These are phyloP conservation scores for Citrus australasica DNA, from an alignment of 345 rosid species.

Conservation along the genomic window DNA sequence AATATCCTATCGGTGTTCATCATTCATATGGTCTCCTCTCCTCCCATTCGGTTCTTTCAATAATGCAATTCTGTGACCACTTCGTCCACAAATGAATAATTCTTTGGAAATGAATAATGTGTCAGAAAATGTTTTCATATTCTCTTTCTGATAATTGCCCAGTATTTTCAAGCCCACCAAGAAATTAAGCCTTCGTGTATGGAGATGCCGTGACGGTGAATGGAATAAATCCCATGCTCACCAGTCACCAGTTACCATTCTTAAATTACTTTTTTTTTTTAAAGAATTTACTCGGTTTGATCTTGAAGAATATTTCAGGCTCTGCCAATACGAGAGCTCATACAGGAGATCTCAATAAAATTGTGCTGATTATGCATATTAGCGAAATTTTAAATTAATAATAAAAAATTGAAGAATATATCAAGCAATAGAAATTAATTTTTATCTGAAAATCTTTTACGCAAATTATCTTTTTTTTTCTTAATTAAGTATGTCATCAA, in stretches of 20 bases:
- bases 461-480: too few relatives aligned
- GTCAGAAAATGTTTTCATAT: background rate
- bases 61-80: background rate
- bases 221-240: background rate
- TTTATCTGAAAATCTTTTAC: too few relatives aligned
- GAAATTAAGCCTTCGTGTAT: background rate
- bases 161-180: background rate
- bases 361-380: too few relatives aligned
- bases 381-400: too few relatives aligned
- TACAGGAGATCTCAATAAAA: too few relatives aligned
- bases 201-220: background rate
- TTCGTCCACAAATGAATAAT: background rate
- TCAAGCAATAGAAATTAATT: too few relatives aligned
- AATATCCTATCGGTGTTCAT: too few relatives aligned
- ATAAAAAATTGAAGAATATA: too few relatives aligned
- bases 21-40: too few relatives aligned
- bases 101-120: background rate
- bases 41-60: background rate
- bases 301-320: background rate
- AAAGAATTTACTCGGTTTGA: background rate
- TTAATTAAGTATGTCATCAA: too few relatives aligned
- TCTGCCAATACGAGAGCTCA: too few relatives aligned
- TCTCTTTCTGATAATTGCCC: background rate
- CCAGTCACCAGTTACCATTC: background rate
- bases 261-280: background rate